phyloP scores from a whole-genome alignment of 495 filamentous ascomycete species.

The Neurospora sp. region DNA sequence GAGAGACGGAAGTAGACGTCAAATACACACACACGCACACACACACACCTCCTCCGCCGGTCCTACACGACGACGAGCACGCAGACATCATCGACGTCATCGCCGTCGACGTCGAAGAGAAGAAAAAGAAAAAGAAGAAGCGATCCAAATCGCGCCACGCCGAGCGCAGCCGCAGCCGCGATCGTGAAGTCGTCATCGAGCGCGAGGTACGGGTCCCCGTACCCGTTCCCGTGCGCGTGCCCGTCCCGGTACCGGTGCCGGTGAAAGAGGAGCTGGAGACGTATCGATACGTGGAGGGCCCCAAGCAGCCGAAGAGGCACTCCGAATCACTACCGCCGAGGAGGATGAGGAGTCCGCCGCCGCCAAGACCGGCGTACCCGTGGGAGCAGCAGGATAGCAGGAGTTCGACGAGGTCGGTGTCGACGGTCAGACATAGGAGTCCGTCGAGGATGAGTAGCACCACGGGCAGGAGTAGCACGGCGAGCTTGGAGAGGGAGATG shows the following conservation, averaged over 20 bases:
- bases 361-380: not conserved
- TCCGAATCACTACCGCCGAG: not conserved
- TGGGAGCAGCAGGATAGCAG: not conserved
- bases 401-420: not conserved
- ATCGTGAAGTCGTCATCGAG: constrained; percentile 39
- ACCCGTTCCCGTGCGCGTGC: constrained; percentile 26
- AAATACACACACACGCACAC: not conserved
- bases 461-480: not conserved
- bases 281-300: constrained; percentile 38
- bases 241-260: constrained; percentile 13
- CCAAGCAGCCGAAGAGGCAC: constrained; percentile 4
- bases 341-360: constrained; percentile 1
- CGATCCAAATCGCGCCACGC: constrained; percentile 13
- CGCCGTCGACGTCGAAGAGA: constrained; percentile 38
- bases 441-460: not conserved
- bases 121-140: constrained; percentile 4
- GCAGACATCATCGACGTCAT: constrained; percentile 40
- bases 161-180: constrained; percentile 17
- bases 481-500: constrained; percentile 2
- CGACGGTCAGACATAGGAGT: not conserved
- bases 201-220: constrained; percentile 33
- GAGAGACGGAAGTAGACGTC: not conserved
- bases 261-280: constrained; percentile 31
- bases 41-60: constrained; percentile 5
- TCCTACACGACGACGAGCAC: constrained; percentile 15